These are phyloP conservation scores for Claviceps pazoutovae DNA, from an alignment of 2,329 filamentous ascomycete species.

Conservation along the genomic window DNA sequence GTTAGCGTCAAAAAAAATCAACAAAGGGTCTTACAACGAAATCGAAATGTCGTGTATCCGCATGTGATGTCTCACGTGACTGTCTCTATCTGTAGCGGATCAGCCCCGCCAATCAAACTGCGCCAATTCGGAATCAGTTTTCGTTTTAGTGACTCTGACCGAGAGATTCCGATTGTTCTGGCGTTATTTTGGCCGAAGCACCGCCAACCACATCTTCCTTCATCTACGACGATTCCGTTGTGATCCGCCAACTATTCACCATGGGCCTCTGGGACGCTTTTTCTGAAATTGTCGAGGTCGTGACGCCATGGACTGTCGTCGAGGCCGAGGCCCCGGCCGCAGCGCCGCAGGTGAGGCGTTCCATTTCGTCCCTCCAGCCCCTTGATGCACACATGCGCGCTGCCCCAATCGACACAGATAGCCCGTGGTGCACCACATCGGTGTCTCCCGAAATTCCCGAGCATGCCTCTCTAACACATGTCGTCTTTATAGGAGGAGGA, in stretches of 20 bases:
- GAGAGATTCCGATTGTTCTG: constrained; percentile 26
- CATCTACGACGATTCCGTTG: constrained; percentile 24
- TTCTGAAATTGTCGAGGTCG: constrained; percentile 50
- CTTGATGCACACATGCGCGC: neutral
- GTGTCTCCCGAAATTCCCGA: neutral
- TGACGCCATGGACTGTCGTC: constrained; percentile 49
- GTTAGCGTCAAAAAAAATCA: no score
- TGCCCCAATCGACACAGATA: neutral
- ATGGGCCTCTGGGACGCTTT: constrained; percentile 57
- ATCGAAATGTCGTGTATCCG: neutral
- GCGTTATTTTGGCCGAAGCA: constrained; percentile 19
- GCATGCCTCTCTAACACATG: neutral
- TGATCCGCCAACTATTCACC: constrained; percentile 26
- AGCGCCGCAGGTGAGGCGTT: constrained; percentile 39
- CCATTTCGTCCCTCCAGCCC: neutral
- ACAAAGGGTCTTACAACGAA: neutral
- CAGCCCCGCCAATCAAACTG: constrained; percentile 29
- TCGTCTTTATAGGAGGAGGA: constrained; percentile 20
- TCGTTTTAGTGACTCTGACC: constrained; percentile 24
- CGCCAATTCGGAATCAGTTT: constrained; percentile 36
- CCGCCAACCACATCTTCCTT: constrained; percentile 15
- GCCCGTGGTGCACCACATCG: neutral
- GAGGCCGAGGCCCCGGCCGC: constrained; percentile 55
- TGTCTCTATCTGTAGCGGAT: neutral
- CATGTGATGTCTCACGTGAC: constrained; percentile 13